Percentiles rank a stretch among this genome's conserved stretches.
Conservation (phyloP, 257 asterid genomes). For the Nicotiana knightiana region DNA sequence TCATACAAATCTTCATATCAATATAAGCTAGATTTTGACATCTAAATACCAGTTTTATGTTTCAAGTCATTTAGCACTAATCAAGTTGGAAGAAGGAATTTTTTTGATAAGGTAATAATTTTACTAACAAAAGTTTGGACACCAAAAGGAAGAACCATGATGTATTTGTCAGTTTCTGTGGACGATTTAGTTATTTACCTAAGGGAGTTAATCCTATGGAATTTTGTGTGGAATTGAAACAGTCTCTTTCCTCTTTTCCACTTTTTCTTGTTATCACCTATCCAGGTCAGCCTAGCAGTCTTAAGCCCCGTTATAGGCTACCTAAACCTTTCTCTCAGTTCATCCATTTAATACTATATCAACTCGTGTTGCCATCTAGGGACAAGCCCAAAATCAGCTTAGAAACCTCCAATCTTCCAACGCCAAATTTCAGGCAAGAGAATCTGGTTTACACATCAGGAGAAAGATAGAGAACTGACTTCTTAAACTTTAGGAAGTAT, state of each 20-base stretch:
- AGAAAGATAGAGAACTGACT: background rate
- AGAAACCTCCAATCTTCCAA: slow-evolving; percentile 2
- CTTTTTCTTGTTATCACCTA: background rate
- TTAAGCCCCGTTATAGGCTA: background rate
- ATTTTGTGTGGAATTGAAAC: background rate
- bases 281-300: background rate
- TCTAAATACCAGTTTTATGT: background rate
- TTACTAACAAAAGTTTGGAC: too few relatives aligned
- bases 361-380: background rate
- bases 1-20: background rate
- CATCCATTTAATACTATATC: slow-evolving; percentile 1
- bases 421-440: slow-evolving; percentile 1
- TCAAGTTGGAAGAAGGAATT: background rate
- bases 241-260: background rate
- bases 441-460: slow-evolving; percentile 4
- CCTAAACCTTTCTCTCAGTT: background rate
- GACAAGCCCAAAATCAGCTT: background rate
- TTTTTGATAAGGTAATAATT: too few relatives aligned
- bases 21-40: background rate
- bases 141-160: background rate
- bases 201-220: background rate
- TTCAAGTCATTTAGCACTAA: background rate
- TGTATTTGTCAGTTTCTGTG: background rate
- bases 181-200: background rate
- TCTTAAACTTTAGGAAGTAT: slow-evolving; percentile 2